Evolutionary conservation across 2,329 filamentous ascomycete species (phyloP).

Genomic region (Talaromyces sp.): DNA sequence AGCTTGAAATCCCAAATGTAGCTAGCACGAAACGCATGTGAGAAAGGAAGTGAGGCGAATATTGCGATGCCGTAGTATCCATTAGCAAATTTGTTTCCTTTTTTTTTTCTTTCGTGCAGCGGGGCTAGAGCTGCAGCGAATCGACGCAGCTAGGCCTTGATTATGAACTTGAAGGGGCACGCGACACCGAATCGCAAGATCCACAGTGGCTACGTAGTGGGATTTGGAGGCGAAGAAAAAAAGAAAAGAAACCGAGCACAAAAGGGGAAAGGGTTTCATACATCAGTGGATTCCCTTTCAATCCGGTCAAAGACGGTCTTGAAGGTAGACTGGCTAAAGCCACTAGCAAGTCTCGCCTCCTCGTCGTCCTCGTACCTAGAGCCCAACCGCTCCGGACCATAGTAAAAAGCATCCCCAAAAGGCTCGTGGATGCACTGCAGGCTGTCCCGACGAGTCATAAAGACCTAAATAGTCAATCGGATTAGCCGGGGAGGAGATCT

Average conservation of each 20-base stretch:
- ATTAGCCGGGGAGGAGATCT: conserved; percentile 11
- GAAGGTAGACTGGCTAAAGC: conserved; percentile 43
- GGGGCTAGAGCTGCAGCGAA: conserved; percentile 4
- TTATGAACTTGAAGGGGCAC: conserved; percentile 17
- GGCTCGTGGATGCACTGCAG: conserved; percentile 89
- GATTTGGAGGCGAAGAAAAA: neutral
- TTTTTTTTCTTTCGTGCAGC: neutral
- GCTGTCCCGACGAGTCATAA: conserved; percentile 85
- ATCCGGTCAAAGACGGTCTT: conserved; percentile 70
- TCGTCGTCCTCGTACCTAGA: conserved; percentile 71
- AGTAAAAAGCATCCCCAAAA: conserved; percentile 96
- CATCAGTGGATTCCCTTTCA: conserved; percentile 68
- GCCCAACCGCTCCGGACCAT: conserved; percentile 81
- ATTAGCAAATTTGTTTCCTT: neutral
- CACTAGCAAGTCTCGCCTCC: conserved; percentile 38
- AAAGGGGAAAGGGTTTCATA: conserved; percentile 41
- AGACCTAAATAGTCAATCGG: conserved; percentile 58
- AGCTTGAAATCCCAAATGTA: neutral
- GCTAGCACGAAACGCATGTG: neutral
- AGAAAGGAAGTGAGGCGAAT: neutral
- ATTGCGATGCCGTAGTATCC: neutral
- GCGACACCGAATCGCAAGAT: neutral
- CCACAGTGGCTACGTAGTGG: conserved; percentile 3
- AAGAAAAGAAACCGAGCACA: neutral
- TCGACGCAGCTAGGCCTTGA: neutral